These are phyloP conservation scores for Naumovozyma baii DNA, from an alignment of 805 yeast species.

Conservation along the genomic window DNA sequence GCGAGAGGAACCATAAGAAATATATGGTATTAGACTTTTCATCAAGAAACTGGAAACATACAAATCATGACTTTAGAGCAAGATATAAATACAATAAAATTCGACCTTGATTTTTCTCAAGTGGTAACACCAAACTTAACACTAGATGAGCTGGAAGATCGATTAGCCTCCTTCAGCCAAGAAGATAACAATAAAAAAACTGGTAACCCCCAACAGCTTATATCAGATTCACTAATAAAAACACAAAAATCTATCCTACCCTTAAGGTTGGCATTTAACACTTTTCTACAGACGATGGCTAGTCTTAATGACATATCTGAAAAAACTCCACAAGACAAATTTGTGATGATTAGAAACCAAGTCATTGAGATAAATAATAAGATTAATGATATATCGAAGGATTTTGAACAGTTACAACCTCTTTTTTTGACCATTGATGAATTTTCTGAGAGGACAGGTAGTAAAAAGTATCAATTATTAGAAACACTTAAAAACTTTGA, in stretches of 20 bases:
- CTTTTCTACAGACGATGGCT: slow-evolving; percentile 17
- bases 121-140: slow-evolving; percentile 7
- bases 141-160: slow-evolving; percentile 12
- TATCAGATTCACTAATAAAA: slow-evolving; percentile 4
- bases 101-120: neutral
- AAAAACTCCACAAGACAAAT: slow-evolving; percentile 14
- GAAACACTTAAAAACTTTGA: slow-evolving; percentile 10
- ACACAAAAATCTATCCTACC: slow-evolving; percentile 7
- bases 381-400: slow-evolving; percentile 16
- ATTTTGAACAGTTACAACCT: slow-evolving; percentile 17
- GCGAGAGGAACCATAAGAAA: too few species aligned
- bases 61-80: neutral
- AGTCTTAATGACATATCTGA: slow-evolving; percentile 7
- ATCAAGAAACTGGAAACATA: neutral
- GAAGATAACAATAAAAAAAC: neutral
- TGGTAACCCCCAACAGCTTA: slow-evolving; percentile 5
- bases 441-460: slow-evolving; percentile 11
- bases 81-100: neutral
- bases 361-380: slow-evolving; percentile 12
- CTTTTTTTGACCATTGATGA: slow-evolving; percentile 17
- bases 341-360: slow-evolving; percentile 11
- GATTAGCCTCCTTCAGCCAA: slow-evolving; percentile 5
- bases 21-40: too few species aligned
- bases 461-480: slow-evolving; percentile 13
- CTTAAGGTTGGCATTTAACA: slow-evolving; percentile 13